A percentile compares a stretch with the other conserved stretches of the same genome.
These are phyloP conservation scores for Ophiostoma fasciatum DNA, from an alignment of 2,329 filamentous ascomycete genomes.

Conservation along the genomic window DNA sequence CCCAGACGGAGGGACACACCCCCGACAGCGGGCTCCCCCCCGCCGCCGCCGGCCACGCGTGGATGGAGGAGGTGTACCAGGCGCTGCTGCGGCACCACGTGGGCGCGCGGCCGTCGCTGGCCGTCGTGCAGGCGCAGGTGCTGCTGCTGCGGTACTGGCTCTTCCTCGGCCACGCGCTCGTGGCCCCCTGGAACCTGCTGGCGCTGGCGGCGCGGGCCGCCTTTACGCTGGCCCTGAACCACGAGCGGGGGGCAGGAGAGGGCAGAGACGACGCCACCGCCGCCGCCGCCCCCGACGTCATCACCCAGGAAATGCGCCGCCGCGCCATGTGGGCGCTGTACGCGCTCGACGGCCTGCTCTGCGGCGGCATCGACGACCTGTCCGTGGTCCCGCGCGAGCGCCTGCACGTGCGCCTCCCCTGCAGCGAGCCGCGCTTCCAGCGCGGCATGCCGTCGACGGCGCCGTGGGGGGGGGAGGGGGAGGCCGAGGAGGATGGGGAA, in stretches of 20 bases:
- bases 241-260: constrained; percentile 1
- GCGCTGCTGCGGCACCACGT: background rate
- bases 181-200: background rate
- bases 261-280: no score
- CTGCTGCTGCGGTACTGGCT: background rate
- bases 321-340: constrained; percentile 17
- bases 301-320: constrained; percentile 13
- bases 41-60: background rate
- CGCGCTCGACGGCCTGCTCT: constrained; percentile 14
- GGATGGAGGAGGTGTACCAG: background rate
- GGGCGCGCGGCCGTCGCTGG: background rate
- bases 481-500: background rate
- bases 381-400: constrained; percentile 14
- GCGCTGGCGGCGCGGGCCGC: background rate
- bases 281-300: background rate
- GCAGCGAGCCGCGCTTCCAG: constrained; percentile 2
- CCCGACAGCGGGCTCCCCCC: no score
- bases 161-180: background rate
- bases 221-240: constrained; percentile 1
- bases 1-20: no score
- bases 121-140: background rate
- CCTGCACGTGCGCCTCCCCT: constrained; percentile 11
- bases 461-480: background rate
- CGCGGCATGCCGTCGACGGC: background rate
- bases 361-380: constrained; percentile 17